Conservation (phyloP, 139 green algal genomes). For the Trebouxia sp. region DNA sequence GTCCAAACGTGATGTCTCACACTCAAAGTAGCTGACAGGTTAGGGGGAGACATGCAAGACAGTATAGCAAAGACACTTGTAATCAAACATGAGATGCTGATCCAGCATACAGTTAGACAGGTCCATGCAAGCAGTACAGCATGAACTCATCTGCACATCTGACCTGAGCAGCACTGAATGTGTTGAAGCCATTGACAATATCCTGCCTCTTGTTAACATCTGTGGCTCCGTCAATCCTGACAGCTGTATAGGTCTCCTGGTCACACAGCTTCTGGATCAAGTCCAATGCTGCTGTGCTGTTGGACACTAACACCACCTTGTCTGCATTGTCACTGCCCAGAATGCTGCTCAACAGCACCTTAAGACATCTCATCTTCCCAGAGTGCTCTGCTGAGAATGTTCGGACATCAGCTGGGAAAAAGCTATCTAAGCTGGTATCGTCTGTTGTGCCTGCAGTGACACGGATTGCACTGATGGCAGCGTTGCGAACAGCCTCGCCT, state of each 20-base stretch:
- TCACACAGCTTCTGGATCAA: constrained; percentile 49
- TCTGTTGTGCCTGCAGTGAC: not conserved
- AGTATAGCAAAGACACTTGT: too few relatives aligned
- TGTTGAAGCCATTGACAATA: constrained; percentile 83
- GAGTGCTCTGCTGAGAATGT: not conserved
- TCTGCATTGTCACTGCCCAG: constrained; percentile 31
- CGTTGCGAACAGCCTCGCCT: constrained; percentile 66
- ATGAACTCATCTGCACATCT: not conserved
- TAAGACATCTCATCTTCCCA: constrained; percentile 69
- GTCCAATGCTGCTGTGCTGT: constrained; percentile 73
- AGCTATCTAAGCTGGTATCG: not conserved
- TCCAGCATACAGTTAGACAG: not conserved
- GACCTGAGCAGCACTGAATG: constrained; percentile 54
- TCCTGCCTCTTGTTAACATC: constrained; percentile 65
- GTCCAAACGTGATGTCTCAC: not conserved
- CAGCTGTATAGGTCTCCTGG: constrained; percentile 33
- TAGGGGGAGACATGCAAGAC: too few relatives aligned
- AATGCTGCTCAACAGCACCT: constrained; percentile 53
- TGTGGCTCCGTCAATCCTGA: constrained; percentile 77
- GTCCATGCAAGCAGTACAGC: too few relatives aligned
- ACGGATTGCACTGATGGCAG: too few relatives aligned
- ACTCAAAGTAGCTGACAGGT: not conserved
- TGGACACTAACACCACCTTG: constrained; percentile 72
- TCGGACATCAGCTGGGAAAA: not conserved
- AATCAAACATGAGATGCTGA: not conserved